These are phyloP conservation scores for Paramarasmius palmivorus DNA, from an alignment of 1,284 basidiomycete species.

Conservation along the genomic window DNA sequence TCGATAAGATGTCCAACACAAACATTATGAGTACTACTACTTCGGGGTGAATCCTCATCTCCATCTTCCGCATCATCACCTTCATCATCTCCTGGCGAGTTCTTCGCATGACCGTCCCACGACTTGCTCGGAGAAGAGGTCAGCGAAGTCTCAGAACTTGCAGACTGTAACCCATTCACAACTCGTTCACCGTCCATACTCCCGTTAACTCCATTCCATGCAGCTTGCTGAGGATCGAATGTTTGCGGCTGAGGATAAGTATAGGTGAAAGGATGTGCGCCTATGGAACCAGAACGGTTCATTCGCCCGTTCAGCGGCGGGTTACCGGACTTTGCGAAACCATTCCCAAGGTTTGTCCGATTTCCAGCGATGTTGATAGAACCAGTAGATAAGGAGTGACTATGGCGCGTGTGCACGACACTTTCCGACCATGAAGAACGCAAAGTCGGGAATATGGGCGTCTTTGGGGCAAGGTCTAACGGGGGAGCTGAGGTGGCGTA, in stretches of 20 bases:
- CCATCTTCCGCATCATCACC: conserved; percentile 36
- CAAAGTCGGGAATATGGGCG: conserved; percentile 33
- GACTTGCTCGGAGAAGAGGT: background rate
- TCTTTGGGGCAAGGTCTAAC: conserved; percentile 1
- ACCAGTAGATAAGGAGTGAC: conserved; percentile 34
- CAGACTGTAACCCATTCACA: no score
- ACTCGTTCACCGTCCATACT: no score
- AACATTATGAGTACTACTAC: conserved; percentile 17
- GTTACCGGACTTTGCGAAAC: conserved; percentile 13
- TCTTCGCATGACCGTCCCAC: background rate
- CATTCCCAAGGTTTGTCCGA: background rate
- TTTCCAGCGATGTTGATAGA: conserved; percentile 10
- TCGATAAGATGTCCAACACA: conserved; percentile 7
- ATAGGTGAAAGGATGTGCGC: conserved; percentile 43
- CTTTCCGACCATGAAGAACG: conserved; percentile 42
- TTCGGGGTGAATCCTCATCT: conserved; percentile 20
- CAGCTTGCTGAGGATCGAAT: no score
- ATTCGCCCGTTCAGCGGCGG: conserved; percentile 51
- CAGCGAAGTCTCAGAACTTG: no score
- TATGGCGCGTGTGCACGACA: conserved; percentile 32
- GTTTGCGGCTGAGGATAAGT: conserved; percentile 26
- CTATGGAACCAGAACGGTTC: conserved; percentile 67
- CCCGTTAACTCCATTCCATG: no score
- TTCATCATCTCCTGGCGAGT: conserved; percentile 35
- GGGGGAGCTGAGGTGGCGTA: background rate